Evolutionary conservation across 805 yeast genomes (phyloP).

Genomic region (Soucietia sequanensis): DNA sequence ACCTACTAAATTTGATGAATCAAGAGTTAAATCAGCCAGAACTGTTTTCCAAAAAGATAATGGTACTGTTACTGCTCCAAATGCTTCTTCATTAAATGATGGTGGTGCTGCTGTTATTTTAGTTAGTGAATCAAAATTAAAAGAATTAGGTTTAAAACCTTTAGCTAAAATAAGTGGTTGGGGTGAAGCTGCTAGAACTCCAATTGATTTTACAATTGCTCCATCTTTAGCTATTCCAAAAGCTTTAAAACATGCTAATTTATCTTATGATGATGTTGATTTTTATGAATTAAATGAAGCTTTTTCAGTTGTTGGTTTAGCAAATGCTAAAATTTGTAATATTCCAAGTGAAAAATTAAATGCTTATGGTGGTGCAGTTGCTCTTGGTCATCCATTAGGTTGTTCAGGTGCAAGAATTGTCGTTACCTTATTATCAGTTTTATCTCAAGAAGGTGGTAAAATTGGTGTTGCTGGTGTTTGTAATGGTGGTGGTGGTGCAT

Average conservation of each 20-base stretch:
- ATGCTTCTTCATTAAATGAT: slow-evolving; percentile 94
- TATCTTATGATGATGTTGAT: slow-evolving; percentile 68
- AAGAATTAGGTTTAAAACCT: slow-evolving; percentile 85
- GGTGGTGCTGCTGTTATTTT: slow-evolving; percentile 96
- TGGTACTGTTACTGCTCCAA: slow-evolving; percentile 97
- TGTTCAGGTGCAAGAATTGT: slow-evolving; percentile 95
- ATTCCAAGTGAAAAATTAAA: slow-evolving; percentile 59
- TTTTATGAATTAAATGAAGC: slow-evolving; percentile 97
- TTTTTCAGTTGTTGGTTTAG: slow-evolving; percentile 93
- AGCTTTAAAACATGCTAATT: slow-evolving; percentile 84
- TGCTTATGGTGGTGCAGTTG: slow-evolving; percentile 96
- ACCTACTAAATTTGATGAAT: slow-evolving; percentile 70
- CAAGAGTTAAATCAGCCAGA: slow-evolving; percentile 77
- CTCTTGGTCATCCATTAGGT: slow-evolving; percentile 93
- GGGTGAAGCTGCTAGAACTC: slow-evolving; percentile 98
- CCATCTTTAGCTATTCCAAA: slow-evolving; percentile 95
- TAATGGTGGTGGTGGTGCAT: slow-evolving; percentile 99
- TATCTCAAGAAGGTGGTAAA: slow-evolving; percentile 76
- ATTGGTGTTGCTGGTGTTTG: slow-evolving; percentile 95
- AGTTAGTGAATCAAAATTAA: slow-evolving; percentile 79
- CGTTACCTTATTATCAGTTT: slow-evolving; percentile 78
- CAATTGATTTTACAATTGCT: slow-evolving; percentile 93
- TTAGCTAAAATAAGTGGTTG: slow-evolving; percentile 86
- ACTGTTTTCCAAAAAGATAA: slow-evolving; percentile 91
- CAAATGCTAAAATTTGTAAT: slow-evolving; percentile 71